Evolutionary conservation across 148 eudicot genomes (phyloP).

Genomic region (Fallopia convolvulus): DNA sequence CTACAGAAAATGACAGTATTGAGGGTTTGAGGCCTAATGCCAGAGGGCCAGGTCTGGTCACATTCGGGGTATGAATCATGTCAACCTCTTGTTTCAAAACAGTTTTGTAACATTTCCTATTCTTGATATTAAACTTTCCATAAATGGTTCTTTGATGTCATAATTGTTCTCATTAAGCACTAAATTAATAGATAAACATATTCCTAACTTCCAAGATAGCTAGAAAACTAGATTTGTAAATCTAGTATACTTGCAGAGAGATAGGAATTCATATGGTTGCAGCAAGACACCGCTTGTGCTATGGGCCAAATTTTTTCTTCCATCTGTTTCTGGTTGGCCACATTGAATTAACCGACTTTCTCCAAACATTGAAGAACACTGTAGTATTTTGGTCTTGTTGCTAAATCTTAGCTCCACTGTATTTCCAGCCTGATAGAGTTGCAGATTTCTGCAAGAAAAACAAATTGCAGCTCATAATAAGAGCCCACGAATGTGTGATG

Average conservation of each 20-base stretch:
- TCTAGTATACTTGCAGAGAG: neutral
- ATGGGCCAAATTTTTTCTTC: neutral
- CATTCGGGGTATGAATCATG: conserved; percentile 46
- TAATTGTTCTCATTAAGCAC: neutral
- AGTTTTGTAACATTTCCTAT: neutral
- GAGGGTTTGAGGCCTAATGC: conserved; percentile 76
- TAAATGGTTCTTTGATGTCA: neutral
- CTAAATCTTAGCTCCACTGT: neutral
- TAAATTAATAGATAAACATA: neutral
- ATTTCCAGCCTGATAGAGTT: conserved; percentile 88
- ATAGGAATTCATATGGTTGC: neutral
- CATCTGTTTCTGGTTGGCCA: neutral
- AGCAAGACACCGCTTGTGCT: neutral
- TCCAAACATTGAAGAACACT: neutral
- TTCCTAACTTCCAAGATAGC: neutral
- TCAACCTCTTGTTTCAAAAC: neutral
- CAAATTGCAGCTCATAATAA: conserved; percentile 83
- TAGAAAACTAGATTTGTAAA: no score
- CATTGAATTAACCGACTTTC: neutral
- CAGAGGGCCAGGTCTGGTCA: conserved; percentile 74
- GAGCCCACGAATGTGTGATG: conserved; percentile 98
- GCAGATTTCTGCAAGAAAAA: conserved; percentile 90
- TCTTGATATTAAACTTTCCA: neutral
- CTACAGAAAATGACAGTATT: conserved; percentile 73
- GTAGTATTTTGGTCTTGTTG: neutral